Evolutionary conservation across 176 grass and related monocot genomes (phyloP).

Genomic region (Elymus sibiricus): DNA sequence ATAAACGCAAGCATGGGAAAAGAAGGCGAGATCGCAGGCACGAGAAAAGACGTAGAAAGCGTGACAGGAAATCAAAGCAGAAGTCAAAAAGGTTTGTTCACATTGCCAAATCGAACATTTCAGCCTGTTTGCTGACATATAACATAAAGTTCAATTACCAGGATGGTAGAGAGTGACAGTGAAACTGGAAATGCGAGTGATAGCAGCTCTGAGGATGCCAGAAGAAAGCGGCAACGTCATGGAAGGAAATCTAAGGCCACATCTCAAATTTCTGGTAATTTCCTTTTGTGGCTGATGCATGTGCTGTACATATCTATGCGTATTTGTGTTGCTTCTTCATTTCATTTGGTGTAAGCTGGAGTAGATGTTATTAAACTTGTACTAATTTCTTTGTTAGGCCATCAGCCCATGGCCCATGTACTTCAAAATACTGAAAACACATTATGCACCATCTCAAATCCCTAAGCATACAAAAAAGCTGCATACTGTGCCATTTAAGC

Average conservation of each 20-base stretch:
- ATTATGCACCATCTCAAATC: not conserved
- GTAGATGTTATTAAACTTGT: not conserved
- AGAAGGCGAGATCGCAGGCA: constrained; percentile 70
- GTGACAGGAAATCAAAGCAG: constrained; percentile 74
- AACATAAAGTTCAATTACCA: constrained; percentile 33
- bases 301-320: not conserved
- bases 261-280: constrained; percentile 74
- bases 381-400: not conserved
- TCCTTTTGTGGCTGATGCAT: not conserved
- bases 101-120: constrained; percentile 15
- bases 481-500: not conserved
- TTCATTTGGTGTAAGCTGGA: not conserved
- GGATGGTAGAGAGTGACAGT: constrained; percentile 45
- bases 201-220: constrained; percentile 53
- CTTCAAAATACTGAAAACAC: not conserved
- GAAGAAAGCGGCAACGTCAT: constrained; percentile 41
- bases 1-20: constrained; percentile 69
- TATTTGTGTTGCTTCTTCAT: constrained; percentile 9
- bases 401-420: not conserved
- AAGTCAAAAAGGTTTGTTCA: constrained; percentile 58
- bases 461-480: not conserved
- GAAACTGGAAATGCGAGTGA: constrained; percentile 50
- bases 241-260: constrained; percentile 54
- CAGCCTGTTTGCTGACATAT: not conserved
- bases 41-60: constrained; percentile 72